A percentile compares a stretch with the other conserved stretches of the same genome.
Evolutionary conservation across 139 green algal genomes (phyloP).

Genomic region (Chlamydomonas incerta): DNA sequence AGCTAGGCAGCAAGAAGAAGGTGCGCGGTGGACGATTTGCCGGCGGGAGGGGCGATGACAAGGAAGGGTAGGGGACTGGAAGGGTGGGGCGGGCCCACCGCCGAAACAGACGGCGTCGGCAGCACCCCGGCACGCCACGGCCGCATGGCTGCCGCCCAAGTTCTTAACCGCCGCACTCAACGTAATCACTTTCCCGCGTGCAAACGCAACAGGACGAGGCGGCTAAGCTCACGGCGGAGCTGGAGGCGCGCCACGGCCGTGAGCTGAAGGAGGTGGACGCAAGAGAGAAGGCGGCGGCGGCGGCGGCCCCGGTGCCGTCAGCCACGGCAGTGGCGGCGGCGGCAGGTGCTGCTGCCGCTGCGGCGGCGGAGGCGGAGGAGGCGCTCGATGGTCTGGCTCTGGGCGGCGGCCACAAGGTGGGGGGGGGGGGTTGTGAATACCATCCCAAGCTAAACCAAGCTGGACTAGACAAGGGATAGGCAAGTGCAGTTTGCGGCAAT

Average conservation of each 20-base stretch:
- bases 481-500: too few species aligned
- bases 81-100: too few species aligned
- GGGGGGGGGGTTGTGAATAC: not conserved
- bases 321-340: not conserved
- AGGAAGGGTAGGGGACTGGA: too few species aligned
- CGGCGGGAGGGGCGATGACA: too few species aligned
- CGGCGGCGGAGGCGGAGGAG: slow-evolving; percentile 15
- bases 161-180: too few species aligned
- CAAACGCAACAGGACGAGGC: slow-evolving; percentile 71
- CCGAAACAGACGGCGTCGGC: too few species aligned
- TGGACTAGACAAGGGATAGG: too few species aligned
- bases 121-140: too few species aligned
- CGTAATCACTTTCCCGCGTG: too few species aligned
- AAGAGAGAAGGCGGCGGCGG: slow-evolving; percentile 36
- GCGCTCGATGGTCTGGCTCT: slow-evolving; percentile 4
- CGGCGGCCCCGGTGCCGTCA: slow-evolving; percentile 19
- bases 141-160: too few species aligned
- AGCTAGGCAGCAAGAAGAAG: slow-evolving; percentile 84
- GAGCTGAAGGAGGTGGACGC: slow-evolving; percentile 77
- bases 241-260: slow-evolving; percentile 67
- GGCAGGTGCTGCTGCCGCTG: slow-evolving; percentile 19
- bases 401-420: slow-evolving; percentile 14
- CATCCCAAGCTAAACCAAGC: too few species aligned
- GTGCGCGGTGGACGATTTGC: slow-evolving; percentile 29
- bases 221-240: slow-evolving; percentile 64